Evolutionary conservation across 495 filamentous ascomycete genomes (phyloP), one percentile per base, ranked within the genome.

Genomic region (Parachaetomium inaequale): DNA sequence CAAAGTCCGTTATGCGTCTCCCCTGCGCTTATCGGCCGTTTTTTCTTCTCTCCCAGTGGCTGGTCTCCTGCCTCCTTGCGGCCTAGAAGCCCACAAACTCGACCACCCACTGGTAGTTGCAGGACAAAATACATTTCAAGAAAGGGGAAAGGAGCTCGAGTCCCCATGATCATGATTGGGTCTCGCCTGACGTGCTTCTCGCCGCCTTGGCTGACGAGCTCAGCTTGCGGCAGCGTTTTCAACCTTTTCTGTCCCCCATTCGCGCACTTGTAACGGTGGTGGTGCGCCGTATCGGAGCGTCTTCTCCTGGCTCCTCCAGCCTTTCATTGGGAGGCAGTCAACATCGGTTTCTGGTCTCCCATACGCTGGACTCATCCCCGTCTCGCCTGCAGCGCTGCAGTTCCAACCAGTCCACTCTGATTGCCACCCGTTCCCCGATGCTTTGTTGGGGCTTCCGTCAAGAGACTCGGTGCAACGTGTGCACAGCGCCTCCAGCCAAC

Each of bases 401-500:
- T 21, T 12, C 36, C 50, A 23, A 34, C 29, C 29, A 36, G 21
- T 26, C 45, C 5, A 6, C 19, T 53, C 52, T 1, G 52, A 31
- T 54, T 38, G 29, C 51, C 45, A 49, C 23, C n/a, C 45, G 45
- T 11, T 25, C 17, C 19, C 8, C 19, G 11, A 11, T 7, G 3
- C n/a, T 46, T 17, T 21, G n/a, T 46, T 43, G 32, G 11, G 11
- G 6, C 19, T 17, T 17, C 19, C 42, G 42, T 15, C 34, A 45
- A 21, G 15, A 28, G 14, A 26, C 52, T 21, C 43, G 34, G 54
- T 52, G 45, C 34, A 49, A 52, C 46, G 32, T 52, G 57, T 42
- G 34, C 31, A 19, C 50, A 62, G 62, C 45, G 29, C 25, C 29
- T 55, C 62, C 59, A 68, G 68, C 70, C 68, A 70, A 70, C 70